Conservation (phyloP, 2,329 filamentous ascomycete species). For the Diaporthe ampelina region DNA sequence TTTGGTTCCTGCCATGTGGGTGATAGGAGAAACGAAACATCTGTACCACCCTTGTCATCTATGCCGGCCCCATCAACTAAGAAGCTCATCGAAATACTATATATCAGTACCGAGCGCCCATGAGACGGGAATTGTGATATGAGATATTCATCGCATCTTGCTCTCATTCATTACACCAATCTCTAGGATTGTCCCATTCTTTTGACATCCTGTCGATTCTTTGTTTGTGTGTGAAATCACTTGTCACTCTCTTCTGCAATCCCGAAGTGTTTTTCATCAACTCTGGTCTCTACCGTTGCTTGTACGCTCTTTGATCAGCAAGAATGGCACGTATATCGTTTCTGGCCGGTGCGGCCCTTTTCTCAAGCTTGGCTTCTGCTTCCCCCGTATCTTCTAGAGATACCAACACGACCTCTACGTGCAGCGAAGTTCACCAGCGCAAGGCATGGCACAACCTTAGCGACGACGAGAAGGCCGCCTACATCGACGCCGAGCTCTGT, state of each 20-base stretch:
- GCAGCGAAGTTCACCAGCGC: constrained; percentile 28
- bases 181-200: background rate
- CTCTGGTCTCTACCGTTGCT: background rate
- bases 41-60: background rate
- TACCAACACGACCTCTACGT: constrained; percentile 23
- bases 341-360: background rate
- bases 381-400: constrained; percentile 3
- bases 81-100: background rate
- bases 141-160: background rate
- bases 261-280: background rate
- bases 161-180: background rate
- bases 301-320: background rate
- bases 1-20: background rate
- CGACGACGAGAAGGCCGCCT: constrained; percentile 47
- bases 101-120: background rate
- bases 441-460: constrained; percentile 39
- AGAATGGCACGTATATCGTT: background rate
- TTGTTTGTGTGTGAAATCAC: background rate
- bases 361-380: background rate
- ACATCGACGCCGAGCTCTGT: constrained; percentile 51
- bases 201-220: constrained; percentile 9
- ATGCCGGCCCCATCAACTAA: background rate
- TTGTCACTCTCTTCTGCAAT: background rate
- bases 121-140: background rate
- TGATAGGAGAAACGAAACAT: background rate